Evolutionary conservation across 2,329 filamentous ascomycete genomes (phyloP).

Genomic region (Teratosphaeria pseudoeucalypti): DNA sequence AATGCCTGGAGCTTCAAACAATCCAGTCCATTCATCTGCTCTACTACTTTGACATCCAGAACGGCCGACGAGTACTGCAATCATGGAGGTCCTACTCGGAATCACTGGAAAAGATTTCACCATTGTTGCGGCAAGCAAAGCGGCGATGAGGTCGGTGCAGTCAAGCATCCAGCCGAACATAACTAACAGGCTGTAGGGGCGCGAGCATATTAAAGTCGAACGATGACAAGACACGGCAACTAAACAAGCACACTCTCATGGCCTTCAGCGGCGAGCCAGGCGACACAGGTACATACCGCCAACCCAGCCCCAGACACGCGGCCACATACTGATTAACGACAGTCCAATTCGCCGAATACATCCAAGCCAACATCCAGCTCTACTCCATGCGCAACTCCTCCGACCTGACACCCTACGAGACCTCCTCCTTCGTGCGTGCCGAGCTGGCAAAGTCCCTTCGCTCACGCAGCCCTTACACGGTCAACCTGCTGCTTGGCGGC

Average conservation of each 20-base stretch:
- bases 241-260: conserved; percentile 92
- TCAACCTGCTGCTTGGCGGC: conserved; percentile 90
- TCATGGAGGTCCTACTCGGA: conserved; percentile 92
- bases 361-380: conserved; percentile 95
- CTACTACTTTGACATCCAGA: background rate
- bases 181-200: conserved; percentile 47
- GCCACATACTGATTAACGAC: background rate
- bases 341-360: conserved; percentile 99
- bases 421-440: conserved; percentile 86
- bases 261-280: conserved; percentile 93
- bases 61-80: background rate
- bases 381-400: conserved; percentile 98
- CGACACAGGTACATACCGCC: conserved; percentile 61
- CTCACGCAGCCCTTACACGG: conserved; percentile 88
- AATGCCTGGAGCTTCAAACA: background rate
- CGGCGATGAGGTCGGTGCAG: conserved; percentile 58
- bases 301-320: background rate
- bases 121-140: conserved; percentile 94
- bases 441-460: conserved; percentile 86
- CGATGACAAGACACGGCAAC: conserved; percentile 88
- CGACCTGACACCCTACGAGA: conserved; percentile 78
- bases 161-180: background rate
- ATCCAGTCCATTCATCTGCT: background rate
- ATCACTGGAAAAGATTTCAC: conserved; percentile 99
- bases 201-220: conserved; percentile 88